Percentiles rank a stretch among this genome's conserved stretches.
Evolutionary conservation across 306 rosid species (phyloP).

Genomic region (Cicer judaicum): DNA sequence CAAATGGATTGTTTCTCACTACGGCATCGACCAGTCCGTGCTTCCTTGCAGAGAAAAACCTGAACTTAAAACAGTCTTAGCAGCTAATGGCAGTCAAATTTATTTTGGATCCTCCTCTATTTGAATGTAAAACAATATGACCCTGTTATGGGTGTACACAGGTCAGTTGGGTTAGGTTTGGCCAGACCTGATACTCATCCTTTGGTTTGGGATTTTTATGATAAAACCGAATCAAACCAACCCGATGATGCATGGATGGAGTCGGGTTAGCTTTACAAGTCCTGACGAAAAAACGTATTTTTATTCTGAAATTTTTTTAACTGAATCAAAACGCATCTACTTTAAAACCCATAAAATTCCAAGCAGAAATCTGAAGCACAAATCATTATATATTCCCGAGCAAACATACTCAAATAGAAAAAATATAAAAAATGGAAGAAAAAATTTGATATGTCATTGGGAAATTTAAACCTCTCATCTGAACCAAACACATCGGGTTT

Average conservation of each 20-base stretch:
- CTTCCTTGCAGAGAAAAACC: slow-evolving; percentile 97
- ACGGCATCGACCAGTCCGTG: slow-evolving; percentile 94
- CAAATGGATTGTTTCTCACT: slow-evolving; percentile 63
- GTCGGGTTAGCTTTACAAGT: neutral
- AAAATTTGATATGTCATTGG: neutral
- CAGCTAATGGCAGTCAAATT: neutral
- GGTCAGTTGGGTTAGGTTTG: neutral
- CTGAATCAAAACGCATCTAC: too few species aligned
- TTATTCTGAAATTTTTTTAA: too few species aligned
- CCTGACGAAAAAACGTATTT: neutral
- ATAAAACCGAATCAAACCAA: neutral
- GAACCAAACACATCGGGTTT: neutral
- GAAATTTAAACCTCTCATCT: neutral
- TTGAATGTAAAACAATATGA: neutral
- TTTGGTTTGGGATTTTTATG: neutral
- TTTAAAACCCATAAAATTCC: too few species aligned
- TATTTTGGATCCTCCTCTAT: neutral
- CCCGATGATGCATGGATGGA: neutral
- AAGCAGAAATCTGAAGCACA: neutral
- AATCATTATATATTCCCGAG: neutral
- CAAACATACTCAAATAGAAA: neutral
- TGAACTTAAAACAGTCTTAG: slow-evolving; percentile 44
- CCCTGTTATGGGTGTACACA: neutral
- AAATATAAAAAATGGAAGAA: neutral
- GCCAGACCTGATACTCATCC: neutral